phyloP scores from a whole-genome alignment of 2,329 filamentous ascomycete species.

The Cytospora leucostoma region DNA sequence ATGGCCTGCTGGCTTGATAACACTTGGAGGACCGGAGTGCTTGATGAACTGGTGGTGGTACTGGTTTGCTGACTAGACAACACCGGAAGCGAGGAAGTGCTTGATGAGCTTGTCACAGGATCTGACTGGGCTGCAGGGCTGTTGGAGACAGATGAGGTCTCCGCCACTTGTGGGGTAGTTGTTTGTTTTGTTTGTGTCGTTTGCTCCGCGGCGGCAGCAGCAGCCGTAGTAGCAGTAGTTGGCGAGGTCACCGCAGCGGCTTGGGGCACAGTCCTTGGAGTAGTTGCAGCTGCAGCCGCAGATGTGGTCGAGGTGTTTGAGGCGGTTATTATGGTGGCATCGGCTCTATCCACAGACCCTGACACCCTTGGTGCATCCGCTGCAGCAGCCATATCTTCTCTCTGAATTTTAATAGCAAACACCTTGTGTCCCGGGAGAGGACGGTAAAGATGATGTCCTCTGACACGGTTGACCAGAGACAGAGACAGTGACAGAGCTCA shows the following conservation, averaged over 20 bases:
- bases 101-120: not conserved
- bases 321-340: not conserved
- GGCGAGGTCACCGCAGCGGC: not conserved
- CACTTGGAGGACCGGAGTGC: not conserved
- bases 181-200: not conserved
- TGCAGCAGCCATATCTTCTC: not conserved
- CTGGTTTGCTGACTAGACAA: no score
- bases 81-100: no score
- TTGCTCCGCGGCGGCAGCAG: not conserved
- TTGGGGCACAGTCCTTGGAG: not conserved
- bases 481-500: not conserved
- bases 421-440: not conserved
- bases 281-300: not conserved
- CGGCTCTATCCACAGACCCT: not conserved
- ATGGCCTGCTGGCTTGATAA: not conserved
- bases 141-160: not conserved
- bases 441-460: not conserved
- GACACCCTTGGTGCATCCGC: not conserved
- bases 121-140: conserved; percentile 4
- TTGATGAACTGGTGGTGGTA: conserved; percentile 1
- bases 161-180: conserved; percentile 3
- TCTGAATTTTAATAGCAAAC: not conserved
- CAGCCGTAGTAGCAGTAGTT: not conserved
- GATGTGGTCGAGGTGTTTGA: not conserved
- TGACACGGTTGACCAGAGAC: not conserved